Percentiles rank a stretch among this genome's conserved stretches.
Conservation (phyloP, 2,329 filamentous ascomycete species). For the Alternaria solani region DNA sequence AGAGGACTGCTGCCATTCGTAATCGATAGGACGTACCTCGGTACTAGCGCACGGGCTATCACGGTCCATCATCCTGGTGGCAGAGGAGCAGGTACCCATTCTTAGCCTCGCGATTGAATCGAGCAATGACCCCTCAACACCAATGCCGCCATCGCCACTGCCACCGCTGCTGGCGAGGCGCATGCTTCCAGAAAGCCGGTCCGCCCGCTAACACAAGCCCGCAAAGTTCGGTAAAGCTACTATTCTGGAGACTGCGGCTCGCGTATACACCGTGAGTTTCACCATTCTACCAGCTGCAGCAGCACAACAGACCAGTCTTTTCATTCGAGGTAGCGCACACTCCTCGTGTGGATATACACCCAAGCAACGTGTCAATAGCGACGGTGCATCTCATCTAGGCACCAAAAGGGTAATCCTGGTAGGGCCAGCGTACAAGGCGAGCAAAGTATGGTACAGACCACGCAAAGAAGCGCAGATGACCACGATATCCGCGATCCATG, state of each 20-base stretch:
- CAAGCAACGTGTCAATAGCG: constrained; percentile 14
- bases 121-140: constrained; percentile 41
- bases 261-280: constrained; percentile 20
- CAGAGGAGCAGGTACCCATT: not conserved
- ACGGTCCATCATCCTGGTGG: not conserved
- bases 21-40: constrained; percentile 1
- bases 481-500: constrained; percentile 11
- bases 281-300: constrained; percentile 3
- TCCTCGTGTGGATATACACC: constrained; percentile 6
- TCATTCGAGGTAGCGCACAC: not conserved
- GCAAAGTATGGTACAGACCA: constrained; percentile 15
- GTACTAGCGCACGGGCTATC: not conserved
- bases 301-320: not conserved
- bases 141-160: constrained; percentile 36
- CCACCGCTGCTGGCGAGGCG: constrained; percentile 24
- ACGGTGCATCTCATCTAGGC: not conserved
- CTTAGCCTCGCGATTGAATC: constrained; percentile 4
- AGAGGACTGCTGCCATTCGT: not conserved
- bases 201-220: constrained; percentile 25
- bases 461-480: constrained; percentile 25
- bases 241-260: constrained; percentile 10
- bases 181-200: constrained; percentile 24
- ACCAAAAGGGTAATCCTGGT: not conserved
- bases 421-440: not conserved
- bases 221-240: constrained; percentile 26